Evolutionary conservation across 2,329 filamentous ascomycete species (phyloP), one percentile per base, ranked within the genome.

Genomic region (Botrytis fabae): DNA sequence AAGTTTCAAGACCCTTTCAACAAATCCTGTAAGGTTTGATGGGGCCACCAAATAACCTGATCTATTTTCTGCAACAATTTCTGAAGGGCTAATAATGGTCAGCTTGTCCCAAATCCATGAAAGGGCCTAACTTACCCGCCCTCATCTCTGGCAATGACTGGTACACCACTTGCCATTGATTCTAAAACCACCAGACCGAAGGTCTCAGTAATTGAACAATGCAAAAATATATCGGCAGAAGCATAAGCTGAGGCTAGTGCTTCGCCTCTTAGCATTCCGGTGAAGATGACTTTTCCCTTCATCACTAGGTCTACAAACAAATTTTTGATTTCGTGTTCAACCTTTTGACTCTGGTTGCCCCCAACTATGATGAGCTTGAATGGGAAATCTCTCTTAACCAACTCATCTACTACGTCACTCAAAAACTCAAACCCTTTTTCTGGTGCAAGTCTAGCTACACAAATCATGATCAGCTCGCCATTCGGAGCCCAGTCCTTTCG

Each of bases 351-450:
- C 71, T 87, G 85, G 81, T 92, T 93, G 5, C 90, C 90, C 28
- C 91, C 91, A 0, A 92, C 90, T 71, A 92, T 86, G 75, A 91
- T 84, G 6, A 93, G 85, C 78, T 88, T 91, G 82, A 91, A 93
- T 14, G 84, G 80, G 22, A 92, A 80, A 1, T 86, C 86, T 18
- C 85, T 84, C 18, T 84, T 83, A 59, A 87, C 86, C n/a, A 93
- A 82, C 73, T 85, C 84, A 59, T 82, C 82, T 20, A 86, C 87
- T 1, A 84, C 88, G 69, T 86, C 81, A 7, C 90, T 87, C 38
- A 93, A 83, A 77, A 92, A 93, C 63, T 88, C 87, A 77, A 92
- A 92, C 0, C 91, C 90, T 78, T 93, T 93, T 79, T 93, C 91
- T 2, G 89, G 89, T 0, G 91, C 90, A 38, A 93, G 83, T 44